These are phyloP conservation scores for Cladosporium velox DNA, from an alignment of 2,329 filamentous ascomycete genomes.

Conservation along the genomic window DNA sequence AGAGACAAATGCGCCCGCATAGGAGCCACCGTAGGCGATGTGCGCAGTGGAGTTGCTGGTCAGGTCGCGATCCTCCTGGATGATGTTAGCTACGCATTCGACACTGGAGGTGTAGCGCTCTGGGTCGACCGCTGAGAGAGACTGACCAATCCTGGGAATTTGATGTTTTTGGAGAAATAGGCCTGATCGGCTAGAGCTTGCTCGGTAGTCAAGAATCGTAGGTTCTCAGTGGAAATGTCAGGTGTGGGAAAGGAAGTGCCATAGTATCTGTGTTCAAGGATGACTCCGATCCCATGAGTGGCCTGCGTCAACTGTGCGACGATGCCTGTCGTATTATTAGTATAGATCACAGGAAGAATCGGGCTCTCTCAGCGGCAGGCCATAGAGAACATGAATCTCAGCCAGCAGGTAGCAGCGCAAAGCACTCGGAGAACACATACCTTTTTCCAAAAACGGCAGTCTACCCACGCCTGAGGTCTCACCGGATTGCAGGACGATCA, in stretches of 20 bases:
- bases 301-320: conserved; percentile 69
- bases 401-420: too few species aligned
- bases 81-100: background rate
- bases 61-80: conserved; percentile 59
- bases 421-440: background rate
- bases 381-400: too few species aligned
- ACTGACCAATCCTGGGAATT: conserved; percentile 64
- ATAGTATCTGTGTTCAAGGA: conserved; percentile 88
- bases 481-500: conserved; percentile 74
- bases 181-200: conserved; percentile 79
- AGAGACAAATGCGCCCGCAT: conserved; percentile 77
- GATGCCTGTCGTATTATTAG: conserved; percentile 51
- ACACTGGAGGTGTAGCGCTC: too few species aligned
- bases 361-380: too few species aligned
- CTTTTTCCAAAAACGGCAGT: conserved; percentile 73
- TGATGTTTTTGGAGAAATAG: conserved; percentile 74
- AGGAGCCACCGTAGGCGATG: conserved; percentile 81
- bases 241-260: conserved; percentile 70
- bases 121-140: background rate
- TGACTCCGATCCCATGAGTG: conserved; percentile 72
- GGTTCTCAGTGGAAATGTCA: conserved; percentile 66
- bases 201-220: conserved; percentile 81
- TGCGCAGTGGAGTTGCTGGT: conserved; percentile 67
- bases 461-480: conserved; percentile 67
- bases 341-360: background rate